Base-by-base conservation (phyloP, 495 filamentous ascomycete species). In the Penicillium lagena region DNA sequence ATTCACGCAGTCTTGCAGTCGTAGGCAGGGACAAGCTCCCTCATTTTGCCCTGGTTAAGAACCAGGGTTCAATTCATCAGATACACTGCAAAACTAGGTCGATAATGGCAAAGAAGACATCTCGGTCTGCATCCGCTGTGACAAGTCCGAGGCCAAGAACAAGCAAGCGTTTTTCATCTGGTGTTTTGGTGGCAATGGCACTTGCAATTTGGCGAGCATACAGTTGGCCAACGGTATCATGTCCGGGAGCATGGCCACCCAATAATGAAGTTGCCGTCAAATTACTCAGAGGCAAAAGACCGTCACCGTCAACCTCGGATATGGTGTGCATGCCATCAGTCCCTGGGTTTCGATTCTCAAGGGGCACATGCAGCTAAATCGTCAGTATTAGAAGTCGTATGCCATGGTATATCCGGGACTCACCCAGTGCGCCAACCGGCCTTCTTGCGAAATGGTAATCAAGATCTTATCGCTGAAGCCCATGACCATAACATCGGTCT, bases 391-490 rank as follows among this genome's bases (percentile, higher is more conserved):
- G 10, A 10, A 40, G 9, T 39, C 7, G 29, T 5, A 47, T 29
- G 32, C 12, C 15, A 14, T 30, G 43, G 29, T 29, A 28, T 15
- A 35, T 10, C 29, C 40, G 3, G 31, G 27, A 70, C 70, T 49
- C 60, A 96, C 90, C 93, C 93, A 98, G 70, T 97, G 93, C 8
- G 87, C 85, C 31, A 96, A 69, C 50, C 87, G 77, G 34, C 91
- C 93, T 46, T 79, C 77, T 63, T 96, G 91, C 4, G 86, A 86
- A 46, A 98, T 77, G 0, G 89, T 96, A 35, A 98, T 66, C 57
- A 98, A 70, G 60, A 98, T 94, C 63, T 88, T 95, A 72, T 98
- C 93, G 9, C 84, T 80, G 69, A 97, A 96, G 52, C 69, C 78
- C 31, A 87, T 66, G 7, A 69, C 73, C 39, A 78, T 81, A 37